Conservation (phyloP, 371 early-diverging fungal genomes). For the Synchytrium microbalum region DNA sequence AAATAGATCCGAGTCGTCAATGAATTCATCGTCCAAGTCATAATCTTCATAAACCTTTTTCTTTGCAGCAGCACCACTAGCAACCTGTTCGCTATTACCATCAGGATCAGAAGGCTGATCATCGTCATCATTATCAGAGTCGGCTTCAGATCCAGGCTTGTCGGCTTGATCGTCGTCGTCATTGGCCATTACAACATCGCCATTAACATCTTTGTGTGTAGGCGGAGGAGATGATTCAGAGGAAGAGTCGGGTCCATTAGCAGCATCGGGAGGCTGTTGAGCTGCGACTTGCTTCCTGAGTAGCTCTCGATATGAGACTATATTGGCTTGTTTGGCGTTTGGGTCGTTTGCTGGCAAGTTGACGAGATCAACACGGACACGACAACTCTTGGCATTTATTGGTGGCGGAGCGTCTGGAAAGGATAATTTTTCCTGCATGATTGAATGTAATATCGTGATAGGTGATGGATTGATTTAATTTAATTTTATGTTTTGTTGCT, state of each 20-base stretch:
- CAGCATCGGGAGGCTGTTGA: background rate
- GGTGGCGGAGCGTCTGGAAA: background rate
- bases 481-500: too few species aligned
- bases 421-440: background rate
- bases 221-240: background rate
- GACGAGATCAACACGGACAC: background rate
- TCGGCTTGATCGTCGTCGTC: background rate
- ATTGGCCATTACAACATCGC: background rate
- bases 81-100: too few species aligned
- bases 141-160: background rate
- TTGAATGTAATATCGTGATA: background rate
- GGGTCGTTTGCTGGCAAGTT: background rate
- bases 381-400: background rate
- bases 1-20: slow-evolving; percentile 3
- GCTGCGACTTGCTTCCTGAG: background rate
- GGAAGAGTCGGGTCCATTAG: background rate
- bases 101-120: background rate
- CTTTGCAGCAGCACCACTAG: background rate
- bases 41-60: background rate
- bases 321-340: background rate
- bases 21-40: slow-evolving; percentile 4
- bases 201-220: background rate
- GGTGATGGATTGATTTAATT: too few species aligned
- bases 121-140: background rate
- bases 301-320: background rate